Percentiles rank a stretch among this genome's conserved stretches.
Evolutionary conservation across 2,329 filamentous ascomycete species (phyloP).

Genomic region (Ceratocystis huliohia): DNA sequence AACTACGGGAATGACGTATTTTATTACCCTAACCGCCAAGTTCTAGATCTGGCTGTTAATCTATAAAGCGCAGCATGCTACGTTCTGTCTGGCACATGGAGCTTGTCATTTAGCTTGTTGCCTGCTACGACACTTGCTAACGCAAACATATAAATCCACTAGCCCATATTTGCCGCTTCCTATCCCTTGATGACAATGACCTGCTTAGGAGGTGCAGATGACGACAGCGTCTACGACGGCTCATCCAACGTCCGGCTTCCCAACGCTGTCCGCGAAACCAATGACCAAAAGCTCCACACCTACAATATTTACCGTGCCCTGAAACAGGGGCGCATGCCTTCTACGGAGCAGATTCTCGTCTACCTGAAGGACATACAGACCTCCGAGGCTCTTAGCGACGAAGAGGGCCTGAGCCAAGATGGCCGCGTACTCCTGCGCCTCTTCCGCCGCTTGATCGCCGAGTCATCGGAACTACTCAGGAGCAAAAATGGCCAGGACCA

Average conservation of each 20-base stretch:
- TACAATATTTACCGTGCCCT: slow-evolving; percentile 85
- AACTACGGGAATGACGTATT: neutral
- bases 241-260: neutral
- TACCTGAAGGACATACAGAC: slow-evolving; percentile 70
- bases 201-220: slow-evolving; percentile 3
- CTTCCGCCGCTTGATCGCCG: slow-evolving; percentile 57
- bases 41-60: neutral
- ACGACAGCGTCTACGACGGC: slow-evolving; percentile 5
- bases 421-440: slow-evolving; percentile 62
- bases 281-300: slow-evolving; percentile 81
- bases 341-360: slow-evolving; percentile 68
- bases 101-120: neutral
- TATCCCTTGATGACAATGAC: slow-evolving; percentile 1
- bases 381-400: slow-evolving; percentile 39
- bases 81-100: neutral
- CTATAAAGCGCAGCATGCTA: neutral
- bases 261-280: slow-evolving; percentile 50
- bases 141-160: neutral
- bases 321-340: slow-evolving; percentile 78
- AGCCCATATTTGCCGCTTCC: neutral
- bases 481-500: slow-evolving; percentile 77
- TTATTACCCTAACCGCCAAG: neutral
- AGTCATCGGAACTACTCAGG: slow-evolving; percentile 68
- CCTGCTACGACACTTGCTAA: neutral
- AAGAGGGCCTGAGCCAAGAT: slow-evolving; percentile 53